Evolutionary conservation across 371 early-diverging fungal species (phyloP).

Genomic region (Actinomucor elegans): DNA sequence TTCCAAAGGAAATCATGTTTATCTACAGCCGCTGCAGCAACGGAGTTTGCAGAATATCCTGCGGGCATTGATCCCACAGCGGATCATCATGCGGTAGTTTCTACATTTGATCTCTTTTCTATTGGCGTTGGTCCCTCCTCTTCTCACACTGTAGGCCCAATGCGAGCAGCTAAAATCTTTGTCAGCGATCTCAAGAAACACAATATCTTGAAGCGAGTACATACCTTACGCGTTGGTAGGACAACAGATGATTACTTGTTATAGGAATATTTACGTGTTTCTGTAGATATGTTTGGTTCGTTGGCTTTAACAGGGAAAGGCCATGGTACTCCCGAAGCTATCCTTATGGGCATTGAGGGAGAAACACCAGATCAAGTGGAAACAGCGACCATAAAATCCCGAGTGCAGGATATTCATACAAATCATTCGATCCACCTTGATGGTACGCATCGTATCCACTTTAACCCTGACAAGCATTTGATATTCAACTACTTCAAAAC

Average conservation of each 20-base stretch:
- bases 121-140: conserved; percentile 95
- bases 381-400: conserved; percentile 71
- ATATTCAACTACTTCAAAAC: conserved; percentile 84
- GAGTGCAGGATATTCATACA: conserved; percentile 71
- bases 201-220: conserved; percentile 68
- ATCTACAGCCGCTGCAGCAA: conserved; percentile 7
- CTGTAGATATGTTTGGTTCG: conserved; percentile 86
- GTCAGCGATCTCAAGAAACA: conserved; percentile 77
- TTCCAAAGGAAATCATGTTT: conserved; percentile 6
- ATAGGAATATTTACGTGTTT: conserved; percentile 1
- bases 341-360: conserved; percentile 90
- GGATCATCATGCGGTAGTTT: conserved; percentile 87
- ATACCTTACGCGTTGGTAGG: conserved; percentile 67
- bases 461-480: conserved; percentile 80
- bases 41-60: background rate
- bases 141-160: conserved; percentile 91
- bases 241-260: background rate
- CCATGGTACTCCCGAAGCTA: conserved; percentile 92
- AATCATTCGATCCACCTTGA: conserved; percentile 71
- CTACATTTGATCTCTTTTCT: conserved; percentile 92
- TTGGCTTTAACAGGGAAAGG: conserved; percentile 93
- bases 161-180: conserved; percentile 95
- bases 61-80: background rate
- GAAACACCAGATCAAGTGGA: conserved; percentile 90
- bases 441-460: conserved; percentile 75